These are phyloP conservation scores for Rhodocollybia butyracea DNA, from an alignment of 768 basidiomycete genomes.

Conservation along the genomic window DNA sequence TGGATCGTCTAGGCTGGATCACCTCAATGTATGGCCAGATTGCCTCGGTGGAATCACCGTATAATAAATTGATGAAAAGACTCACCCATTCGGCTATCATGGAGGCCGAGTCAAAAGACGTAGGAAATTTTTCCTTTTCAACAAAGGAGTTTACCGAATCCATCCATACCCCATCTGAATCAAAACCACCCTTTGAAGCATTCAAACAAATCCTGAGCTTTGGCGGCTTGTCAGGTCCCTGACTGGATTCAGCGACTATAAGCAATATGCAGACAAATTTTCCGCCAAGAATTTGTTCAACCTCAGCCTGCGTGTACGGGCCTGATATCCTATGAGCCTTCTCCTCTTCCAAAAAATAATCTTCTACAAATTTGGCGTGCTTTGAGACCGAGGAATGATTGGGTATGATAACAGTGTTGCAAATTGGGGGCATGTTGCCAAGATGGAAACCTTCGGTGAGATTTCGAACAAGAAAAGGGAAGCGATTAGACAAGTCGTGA, in stretches of 20 bases:
- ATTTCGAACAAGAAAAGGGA: not conserved
- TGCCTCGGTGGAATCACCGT: too few relatives aligned
- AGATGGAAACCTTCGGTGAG: slow-evolving; percentile 42
- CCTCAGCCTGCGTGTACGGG: slow-evolving; percentile 10
- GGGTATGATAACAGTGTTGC: not conserved
- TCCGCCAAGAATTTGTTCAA: slow-evolving; percentile 12
- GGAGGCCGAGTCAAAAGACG: slow-evolving; percentile 11
- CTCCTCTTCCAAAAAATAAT: not conserved
- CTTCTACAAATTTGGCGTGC: not conserved
- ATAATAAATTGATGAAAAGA: too few relatives aligned
- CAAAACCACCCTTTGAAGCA: slow-evolving; percentile 12
- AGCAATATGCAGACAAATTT: slow-evolving; percentile 17
- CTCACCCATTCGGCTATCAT: slow-evolving; percentile 13
- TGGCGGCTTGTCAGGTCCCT: slow-evolving; percentile 12
- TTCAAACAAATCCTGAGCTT: slow-evolving; percentile 16
- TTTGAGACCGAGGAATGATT: not conserved
- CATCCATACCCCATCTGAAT: not conserved
- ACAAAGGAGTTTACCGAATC: slow-evolving; percentile 13
- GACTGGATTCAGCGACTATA: slow-evolving; percentile 10
- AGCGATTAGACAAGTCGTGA: not conserved
- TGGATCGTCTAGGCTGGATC: too few relatives aligned
- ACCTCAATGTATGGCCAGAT: too few relatives aligned
- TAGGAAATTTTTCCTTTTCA: slow-evolving; percentile 15
- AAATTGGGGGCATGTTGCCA: slow-evolving; percentile 20
- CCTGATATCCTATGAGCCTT: slow-evolving; percentile 11